Conservation (phyloP, 2,329 filamentous ascomycete genomes). For the Ophiostoma montium region DNA sequence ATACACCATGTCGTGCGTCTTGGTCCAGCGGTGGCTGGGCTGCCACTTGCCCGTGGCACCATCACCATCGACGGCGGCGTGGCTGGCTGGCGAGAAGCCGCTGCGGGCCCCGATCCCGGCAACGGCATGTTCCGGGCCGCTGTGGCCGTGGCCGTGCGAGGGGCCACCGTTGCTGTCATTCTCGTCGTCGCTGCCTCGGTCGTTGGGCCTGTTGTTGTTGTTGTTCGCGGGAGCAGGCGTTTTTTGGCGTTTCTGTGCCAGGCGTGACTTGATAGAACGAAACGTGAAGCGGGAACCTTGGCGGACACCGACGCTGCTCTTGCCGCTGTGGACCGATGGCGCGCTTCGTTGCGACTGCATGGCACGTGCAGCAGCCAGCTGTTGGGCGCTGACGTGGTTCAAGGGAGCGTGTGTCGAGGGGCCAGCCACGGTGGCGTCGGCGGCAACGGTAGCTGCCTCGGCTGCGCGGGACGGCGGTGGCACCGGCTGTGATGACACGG, state of each 20-base stretch:
- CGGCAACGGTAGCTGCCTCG: not conserved
- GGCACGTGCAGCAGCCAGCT: slow-evolving; percentile 4
- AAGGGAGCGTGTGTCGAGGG: not conserved
- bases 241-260: not conserved
- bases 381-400: slow-evolving; percentile 2
- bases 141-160: no score
- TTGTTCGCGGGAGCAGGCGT: not conserved
- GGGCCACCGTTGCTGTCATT: not conserved
- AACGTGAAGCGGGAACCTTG: slow-evolving; percentile 5
- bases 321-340: not conserved
- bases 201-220: not conserved
- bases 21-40: slow-evolving; percentile 39
- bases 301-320: not conserved
- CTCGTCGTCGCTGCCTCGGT: not conserved
- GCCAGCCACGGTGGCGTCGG: slow-evolving; percentile 2
- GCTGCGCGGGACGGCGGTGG: not conserved
- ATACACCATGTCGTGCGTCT: slow-evolving; percentile 42
- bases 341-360: not conserved
- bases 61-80: slow-evolving; percentile 31
- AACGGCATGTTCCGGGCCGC: not conserved
- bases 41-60: slow-evolving; percentile 41
- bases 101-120: not conserved
- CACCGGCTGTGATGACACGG: not conserved
- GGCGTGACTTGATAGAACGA: slow-evolving; percentile 2
- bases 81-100: slow-evolving; percentile 12